phyloP scores from a whole-genome alignment of 1,284 basidiomycete species.

The Ceratobasidium sp. region DNA sequence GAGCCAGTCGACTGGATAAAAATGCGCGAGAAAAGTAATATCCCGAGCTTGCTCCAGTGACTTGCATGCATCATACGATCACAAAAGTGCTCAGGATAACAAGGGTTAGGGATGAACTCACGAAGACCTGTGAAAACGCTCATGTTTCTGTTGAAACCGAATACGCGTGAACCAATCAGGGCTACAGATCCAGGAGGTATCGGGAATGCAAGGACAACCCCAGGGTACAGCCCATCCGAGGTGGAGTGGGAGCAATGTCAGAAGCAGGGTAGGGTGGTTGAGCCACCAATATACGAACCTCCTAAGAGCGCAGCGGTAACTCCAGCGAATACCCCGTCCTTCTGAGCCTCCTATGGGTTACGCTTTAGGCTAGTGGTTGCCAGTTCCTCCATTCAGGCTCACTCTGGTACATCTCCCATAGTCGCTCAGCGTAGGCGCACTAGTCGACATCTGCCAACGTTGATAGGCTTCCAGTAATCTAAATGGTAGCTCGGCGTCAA shows the following conservation, averaged over 20 bases:
- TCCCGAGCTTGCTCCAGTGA: constrained; percentile 24
- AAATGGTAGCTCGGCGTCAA: not conserved
- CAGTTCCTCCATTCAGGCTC: constrained; percentile 12
- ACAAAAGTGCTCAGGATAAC: constrained; percentile 4
- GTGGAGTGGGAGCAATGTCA: constrained; percentile 25
- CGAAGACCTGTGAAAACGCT: constrained; percentile 30
- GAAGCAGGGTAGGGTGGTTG: constrained; percentile 20
- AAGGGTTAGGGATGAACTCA: constrained; percentile 7
- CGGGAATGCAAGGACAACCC: not conserved
- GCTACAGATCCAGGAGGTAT: not conserved
- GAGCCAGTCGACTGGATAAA: constrained; percentile 30
- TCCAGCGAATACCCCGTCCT: constrained; percentile 31
- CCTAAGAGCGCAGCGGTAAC: constrained; percentile 34
- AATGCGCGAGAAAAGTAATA: constrained; percentile 36
- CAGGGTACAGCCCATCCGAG: constrained; percentile 10
- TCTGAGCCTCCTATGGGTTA: constrained; percentile 29
- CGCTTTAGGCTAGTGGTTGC: not conserved
- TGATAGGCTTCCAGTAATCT: not conserved
- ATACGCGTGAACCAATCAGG: constrained; percentile 19
- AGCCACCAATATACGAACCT: constrained; percentile 25
- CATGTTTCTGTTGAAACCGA: constrained; percentile 34
- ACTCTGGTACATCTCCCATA: constrained; percentile 29
- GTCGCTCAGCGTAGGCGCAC: constrained; percentile 17
- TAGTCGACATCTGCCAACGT: constrained; percentile 3
- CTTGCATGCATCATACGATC: constrained; percentile 7